These are phyloP conservation scores for Phialophora macrospora DNA, from an alignment of 2,329 filamentous ascomycete species.

Conservation along the genomic window DNA sequence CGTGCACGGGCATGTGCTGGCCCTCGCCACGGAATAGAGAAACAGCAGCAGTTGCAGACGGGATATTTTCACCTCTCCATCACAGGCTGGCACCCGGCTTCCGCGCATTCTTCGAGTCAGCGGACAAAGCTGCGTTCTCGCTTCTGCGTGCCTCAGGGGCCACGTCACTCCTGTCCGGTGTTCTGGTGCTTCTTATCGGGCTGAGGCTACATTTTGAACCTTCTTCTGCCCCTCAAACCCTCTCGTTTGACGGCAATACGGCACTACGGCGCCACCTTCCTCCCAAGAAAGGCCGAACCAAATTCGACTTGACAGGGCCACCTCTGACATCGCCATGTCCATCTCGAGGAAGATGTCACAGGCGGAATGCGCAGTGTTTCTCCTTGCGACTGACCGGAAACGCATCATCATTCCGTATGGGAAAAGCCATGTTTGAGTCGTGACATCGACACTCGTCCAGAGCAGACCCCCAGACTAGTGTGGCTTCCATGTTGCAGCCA, in stretches of 20 bases:
- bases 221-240: conserved; percentile 1
- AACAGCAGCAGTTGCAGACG: conserved; percentile 4
- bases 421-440: background rate
- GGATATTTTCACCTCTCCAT: background rate
- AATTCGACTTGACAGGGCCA: background rate
- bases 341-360: background rate
- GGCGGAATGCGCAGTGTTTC: background rate
- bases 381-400: background rate
- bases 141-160: conserved; percentile 20
- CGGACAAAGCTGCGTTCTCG: background rate
- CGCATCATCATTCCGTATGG: background rate
- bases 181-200: background rate
- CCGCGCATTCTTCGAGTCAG: background rate
- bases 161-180: background rate
- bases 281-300: background rate
- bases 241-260: background rate
- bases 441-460: background rate
- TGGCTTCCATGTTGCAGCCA: background rate
- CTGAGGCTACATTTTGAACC: conserved; percentile 10
- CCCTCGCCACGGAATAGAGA: background rate
- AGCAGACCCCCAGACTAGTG: background rate
- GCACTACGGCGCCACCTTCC: background rate
- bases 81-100: conserved; percentile 6
- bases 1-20: conserved; percentile 8
- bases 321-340: background rate